Evolutionary conservation across 2,329 filamentous ascomycete species (phyloP), one percentile per base, ranked within the genome.

Genomic region (Scedosporium dehoogii): DNA sequence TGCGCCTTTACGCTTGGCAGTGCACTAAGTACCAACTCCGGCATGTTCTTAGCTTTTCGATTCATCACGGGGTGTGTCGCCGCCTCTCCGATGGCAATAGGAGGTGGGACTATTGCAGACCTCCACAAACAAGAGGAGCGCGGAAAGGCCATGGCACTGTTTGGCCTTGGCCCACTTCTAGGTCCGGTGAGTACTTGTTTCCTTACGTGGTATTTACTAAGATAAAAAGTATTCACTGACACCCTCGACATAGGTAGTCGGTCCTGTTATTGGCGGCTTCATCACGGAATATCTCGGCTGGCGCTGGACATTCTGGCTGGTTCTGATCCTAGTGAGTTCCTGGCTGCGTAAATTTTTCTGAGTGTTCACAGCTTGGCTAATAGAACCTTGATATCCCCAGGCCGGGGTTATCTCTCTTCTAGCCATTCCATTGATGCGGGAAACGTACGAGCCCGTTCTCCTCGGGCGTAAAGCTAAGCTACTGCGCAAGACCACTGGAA

Each of bases 41-140:
- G 72, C 21, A 71, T 78, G 59, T 74, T 87, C 44, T 79, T 86
- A 59, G 77, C 73, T 3, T 85, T 88, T 67, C 81, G 86, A 1
- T 81, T 88, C 65, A 66, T 88, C 2, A 79, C 81, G 2, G 88
- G 87, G 6, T 72, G 83, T n/a, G 85, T 85, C 55, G 87, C 87
- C 38, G 81, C 81, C 3, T 80, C 79, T 33, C 82, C 85, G 0
- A 70, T 90, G 9, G 87, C 86, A 0, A 86, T 87, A 66, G 87
- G 86, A 6, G 84, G 84, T 42, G 86, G 86, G 21, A 83, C 83
- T 2, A 85, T 90, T 38, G 82, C 84, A 33, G 88, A 90, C 69
- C 77, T 89, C 72, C 79, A 88, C 29, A 68, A 71, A 0, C 78
- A 79, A 56, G 81, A 85, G 67, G 77, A 83, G 66, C 78, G 85